Percentiles rank a stretch among this genome's conserved stretches.
Conservation (phyloP, 2,329 filamentous ascomycete genomes). For the Claviceps pazoutovae region DNA sequence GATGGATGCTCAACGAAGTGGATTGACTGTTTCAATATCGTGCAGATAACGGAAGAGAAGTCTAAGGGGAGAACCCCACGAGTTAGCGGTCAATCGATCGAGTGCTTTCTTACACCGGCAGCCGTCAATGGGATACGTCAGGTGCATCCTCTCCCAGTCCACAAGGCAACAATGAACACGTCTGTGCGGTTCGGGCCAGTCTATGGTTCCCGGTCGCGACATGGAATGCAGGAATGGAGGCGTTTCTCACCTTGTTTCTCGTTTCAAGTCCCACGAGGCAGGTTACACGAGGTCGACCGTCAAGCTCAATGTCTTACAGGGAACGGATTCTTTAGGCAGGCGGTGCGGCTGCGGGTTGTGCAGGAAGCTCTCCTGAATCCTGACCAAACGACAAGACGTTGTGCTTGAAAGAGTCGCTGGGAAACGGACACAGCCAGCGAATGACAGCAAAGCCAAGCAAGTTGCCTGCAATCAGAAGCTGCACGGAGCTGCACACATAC, state of each 20-base stretch:
- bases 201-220: not conserved
- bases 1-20: conserved; percentile 7
- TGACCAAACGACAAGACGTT: not conserved
- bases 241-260: conserved; percentile 4
- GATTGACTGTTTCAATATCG: not conserved
- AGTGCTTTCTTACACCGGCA: not conserved
- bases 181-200: not conserved
- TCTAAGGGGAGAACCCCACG: not conserved
- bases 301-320: conserved; percentile 2
- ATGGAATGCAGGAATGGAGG: not conserved
- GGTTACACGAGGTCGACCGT: conserved; percentile 2
- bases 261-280: not conserved
- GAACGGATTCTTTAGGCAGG: not conserved
- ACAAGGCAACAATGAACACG: not conserved
- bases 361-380: not conserved
- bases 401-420: not conserved
- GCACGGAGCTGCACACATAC: not conserved
- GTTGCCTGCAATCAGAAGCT: not conserved
- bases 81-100: not conserved
- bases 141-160: no score
- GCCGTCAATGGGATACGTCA: not conserved
- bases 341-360: not conserved
- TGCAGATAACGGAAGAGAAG: not conserved
- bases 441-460: not conserved
- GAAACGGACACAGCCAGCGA: not conserved